These are phyloP conservation scores for Cercospora sp. DNA, from an alignment of 2,329 filamentous ascomycete genomes.

Conservation along the genomic window DNA sequence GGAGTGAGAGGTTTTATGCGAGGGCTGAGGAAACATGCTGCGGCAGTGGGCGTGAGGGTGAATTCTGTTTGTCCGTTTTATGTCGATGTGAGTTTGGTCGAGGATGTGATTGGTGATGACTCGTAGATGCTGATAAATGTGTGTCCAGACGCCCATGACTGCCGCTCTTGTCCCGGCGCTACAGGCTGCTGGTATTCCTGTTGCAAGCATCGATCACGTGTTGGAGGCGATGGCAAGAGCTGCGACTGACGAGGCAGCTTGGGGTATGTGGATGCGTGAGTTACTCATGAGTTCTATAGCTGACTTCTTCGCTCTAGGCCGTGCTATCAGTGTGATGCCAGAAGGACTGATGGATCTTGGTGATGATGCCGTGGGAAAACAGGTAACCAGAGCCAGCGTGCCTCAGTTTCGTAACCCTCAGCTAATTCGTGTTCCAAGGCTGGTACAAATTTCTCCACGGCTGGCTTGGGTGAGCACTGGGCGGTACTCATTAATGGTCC, in stretches of 20 bases:
- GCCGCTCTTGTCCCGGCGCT: neutral
- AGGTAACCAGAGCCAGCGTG: neutral
- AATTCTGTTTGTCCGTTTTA: slow-evolving; percentile 13
- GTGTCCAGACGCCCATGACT: slow-evolving; percentile 6
- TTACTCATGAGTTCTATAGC: neutral
- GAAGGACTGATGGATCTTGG: slow-evolving; percentile 8
- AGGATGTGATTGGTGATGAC: neutral
- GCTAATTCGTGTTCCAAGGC: neutral
- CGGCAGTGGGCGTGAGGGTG: slow-evolving; percentile 1
- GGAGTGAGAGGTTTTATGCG: slow-evolving; percentile 7
- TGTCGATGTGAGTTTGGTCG: neutral
- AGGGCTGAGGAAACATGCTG: slow-evolving; percentile 9
- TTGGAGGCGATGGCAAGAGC: slow-evolving; percentile 7
- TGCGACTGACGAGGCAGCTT: slow-evolving; percentile 5
- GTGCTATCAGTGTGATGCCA: slow-evolving; percentile 11
- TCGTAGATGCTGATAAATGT: neutral
- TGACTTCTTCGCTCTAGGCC: neutral
- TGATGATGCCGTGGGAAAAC: slow-evolving; percentile 4
- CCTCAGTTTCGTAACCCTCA: neutral
- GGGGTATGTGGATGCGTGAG: neutral
- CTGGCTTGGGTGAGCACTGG: slow-evolving; percentile 9
- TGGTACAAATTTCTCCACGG: slow-evolving; percentile 4
- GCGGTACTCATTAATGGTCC: slow-evolving; percentile 6
- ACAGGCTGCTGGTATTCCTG: neutral
- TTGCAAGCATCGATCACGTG: slow-evolving; percentile 3